Percentiles rank a stretch among this genome's conserved stretches.
phyloP scores from a whole-genome alignment of 2,329 filamentous ascomycete genomes.

The Fusarium nanum region DNA sequence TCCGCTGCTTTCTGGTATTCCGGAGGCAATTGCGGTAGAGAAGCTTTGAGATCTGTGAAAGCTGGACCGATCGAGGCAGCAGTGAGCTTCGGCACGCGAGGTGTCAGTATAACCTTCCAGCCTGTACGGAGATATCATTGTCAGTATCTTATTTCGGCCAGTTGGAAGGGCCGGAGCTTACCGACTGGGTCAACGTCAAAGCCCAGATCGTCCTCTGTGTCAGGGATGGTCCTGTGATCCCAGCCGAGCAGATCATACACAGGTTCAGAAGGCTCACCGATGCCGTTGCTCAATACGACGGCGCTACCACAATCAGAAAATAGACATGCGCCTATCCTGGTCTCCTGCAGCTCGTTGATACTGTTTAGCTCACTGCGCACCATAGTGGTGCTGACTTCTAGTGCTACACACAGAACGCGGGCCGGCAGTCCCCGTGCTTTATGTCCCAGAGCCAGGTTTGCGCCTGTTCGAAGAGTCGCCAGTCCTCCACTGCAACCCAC shows the following conservation, averaged over 20 bases:
- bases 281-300: slow-evolving; percentile 71
- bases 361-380: slow-evolving; percentile 74
- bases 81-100: slow-evolving; percentile 69
- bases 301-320: slow-evolving; percentile 80
- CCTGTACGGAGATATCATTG: slow-evolving; percentile 49
- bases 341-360: slow-evolving; percentile 67
- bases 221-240: slow-evolving; percentile 71
- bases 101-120: slow-evolving; percentile 75
- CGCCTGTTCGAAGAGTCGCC: slow-evolving; percentile 70
- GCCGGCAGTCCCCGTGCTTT: slow-evolving; percentile 69
- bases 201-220: slow-evolving; percentile 71
- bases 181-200: slow-evolving; percentile 73
- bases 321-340: slow-evolving; percentile 72
- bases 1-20: slow-evolving; percentile 61
- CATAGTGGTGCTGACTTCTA: slow-evolving; percentile 71
- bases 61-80: slow-evolving; percentile 62
- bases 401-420: slow-evolving; percentile 72
- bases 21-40: slow-evolving; percentile 58
- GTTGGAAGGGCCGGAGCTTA: slow-evolving; percentile 46
- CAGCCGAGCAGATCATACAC: slow-evolving; percentile 73
- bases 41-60: slow-evolving; percentile 66
- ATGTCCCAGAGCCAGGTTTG: slow-evolving; percentile 73
- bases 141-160: slow-evolving; percentile 26
- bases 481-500: slow-evolving; percentile 75
- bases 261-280: slow-evolving; percentile 60